Percentiles rank a stretch among this genome's conserved stretches.
These are phyloP conservation scores for Solanum hybrid DNA, from an alignment of 305 asterid genomes.

Conservation along the genomic window DNA sequence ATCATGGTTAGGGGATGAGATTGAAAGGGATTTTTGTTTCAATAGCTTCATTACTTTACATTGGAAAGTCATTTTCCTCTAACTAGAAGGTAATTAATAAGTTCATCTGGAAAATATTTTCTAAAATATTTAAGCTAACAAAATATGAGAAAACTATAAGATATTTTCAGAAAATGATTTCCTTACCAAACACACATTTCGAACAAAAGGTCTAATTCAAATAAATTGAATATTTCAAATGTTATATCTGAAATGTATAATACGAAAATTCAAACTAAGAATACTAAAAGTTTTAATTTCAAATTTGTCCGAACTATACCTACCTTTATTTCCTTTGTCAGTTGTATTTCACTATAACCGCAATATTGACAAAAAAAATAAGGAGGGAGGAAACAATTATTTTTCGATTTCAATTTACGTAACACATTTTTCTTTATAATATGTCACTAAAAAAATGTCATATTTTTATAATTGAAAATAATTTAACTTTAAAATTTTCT, in stretches of 20 bases:
- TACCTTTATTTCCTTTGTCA: neutral
- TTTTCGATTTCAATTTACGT: accelerated
- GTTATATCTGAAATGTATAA: neutral
- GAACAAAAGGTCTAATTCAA: neutral
- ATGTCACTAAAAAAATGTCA: no score
- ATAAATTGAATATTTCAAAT: neutral
- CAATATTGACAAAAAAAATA: neutral
- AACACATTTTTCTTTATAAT: neutral
- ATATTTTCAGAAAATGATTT: neutral
- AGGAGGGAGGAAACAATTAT: no score
- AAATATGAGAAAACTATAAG: neutral
- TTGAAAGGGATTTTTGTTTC: neutral
- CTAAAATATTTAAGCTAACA: neutral
- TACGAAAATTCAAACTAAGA: neutral
- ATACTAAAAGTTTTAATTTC: neutral
- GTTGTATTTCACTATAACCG: neutral
- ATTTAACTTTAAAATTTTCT: accelerated
- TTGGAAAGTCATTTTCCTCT: neutral
- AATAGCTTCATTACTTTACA: neutral
- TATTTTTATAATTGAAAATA: no score
- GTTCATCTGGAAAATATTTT: neutral
- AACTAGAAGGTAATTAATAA: neutral
- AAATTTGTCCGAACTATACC: neutral
- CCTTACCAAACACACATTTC: neutral
- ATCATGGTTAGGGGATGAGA: neutral